Percentiles rank a stretch among this genome's conserved stretches.
Evolutionary conservation across 495 filamentous ascomycete species (phyloP).

Genomic region (Staphylotrichum tortipilum): DNA sequence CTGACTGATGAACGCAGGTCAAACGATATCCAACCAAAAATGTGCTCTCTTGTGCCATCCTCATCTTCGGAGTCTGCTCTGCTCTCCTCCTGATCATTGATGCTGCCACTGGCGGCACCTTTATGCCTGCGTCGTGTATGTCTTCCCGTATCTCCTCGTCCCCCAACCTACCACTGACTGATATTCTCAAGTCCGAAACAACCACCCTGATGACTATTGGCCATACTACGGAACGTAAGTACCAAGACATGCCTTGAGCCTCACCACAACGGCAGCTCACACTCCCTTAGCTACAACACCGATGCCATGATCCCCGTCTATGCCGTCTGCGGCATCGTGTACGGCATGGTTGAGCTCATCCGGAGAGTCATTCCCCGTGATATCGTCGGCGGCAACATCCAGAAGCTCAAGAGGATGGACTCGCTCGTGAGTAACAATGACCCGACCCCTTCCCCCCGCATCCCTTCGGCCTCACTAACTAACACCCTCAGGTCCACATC

Average conservation of each 20-base stretch:
- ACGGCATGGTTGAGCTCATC: constrained; percentile 43
- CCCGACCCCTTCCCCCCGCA: too few species aligned
- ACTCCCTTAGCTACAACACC: constrained; percentile 23
- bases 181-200: constrained; percentile 11
- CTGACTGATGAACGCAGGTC: not conserved
- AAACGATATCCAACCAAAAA: constrained; percentile 33
- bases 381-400: constrained; percentile 38
- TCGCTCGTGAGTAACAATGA: constrained; percentile 30
- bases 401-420: constrained; percentile 37
- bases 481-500: constrained; percentile 28
- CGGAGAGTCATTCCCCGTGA: constrained; percentile 37
- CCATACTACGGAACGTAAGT: constrained; percentile 28
- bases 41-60: constrained; percentile 28
- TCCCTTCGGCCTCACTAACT: not conserved
- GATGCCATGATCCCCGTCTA: constrained; percentile 39
- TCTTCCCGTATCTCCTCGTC: too few species aligned
- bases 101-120: constrained; percentile 32
- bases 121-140: constrained; percentile 20
- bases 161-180: too few species aligned
- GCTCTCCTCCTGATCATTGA: constrained; percentile 32
- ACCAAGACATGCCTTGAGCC: too few species aligned
- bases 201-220: constrained; percentile 26
- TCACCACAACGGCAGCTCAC: not conserved
- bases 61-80: constrained; percentile 33
- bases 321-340: constrained; percentile 25